Evolutionary conservation across 2,329 filamentous ascomycete species (phyloP).

Genomic region (Ascochyta lentis): DNA sequence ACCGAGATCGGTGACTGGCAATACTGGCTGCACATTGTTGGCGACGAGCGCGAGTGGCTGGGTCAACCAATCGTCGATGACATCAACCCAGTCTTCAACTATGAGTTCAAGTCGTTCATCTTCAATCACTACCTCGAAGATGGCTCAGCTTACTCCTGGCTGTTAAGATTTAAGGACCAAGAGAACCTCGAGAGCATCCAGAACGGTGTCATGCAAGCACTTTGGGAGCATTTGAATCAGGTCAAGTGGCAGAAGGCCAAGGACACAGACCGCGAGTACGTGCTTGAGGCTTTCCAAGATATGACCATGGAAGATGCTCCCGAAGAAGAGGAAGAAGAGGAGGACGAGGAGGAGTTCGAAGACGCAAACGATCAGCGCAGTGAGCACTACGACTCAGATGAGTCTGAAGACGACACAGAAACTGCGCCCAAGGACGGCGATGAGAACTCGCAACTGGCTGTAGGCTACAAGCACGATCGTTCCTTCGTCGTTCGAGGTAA

Average conservation of each 20-base stretch:
- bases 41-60: constrained; percentile 80
- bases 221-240: constrained; percentile 97
- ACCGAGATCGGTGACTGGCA: constrained; percentile 89
- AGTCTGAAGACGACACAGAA: constrained; percentile 79
- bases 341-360: constrained; percentile 68
- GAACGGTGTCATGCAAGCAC: constrained; percentile 89
- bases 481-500: constrained; percentile 97
- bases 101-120: constrained; percentile 98
- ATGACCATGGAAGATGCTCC: constrained; percentile 85
- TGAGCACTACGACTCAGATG: constrained; percentile 76
- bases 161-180: constrained; percentile 88
- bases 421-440: constrained; percentile 76
- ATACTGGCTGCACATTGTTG: constrained; percentile 90
- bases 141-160: constrained; percentile 92
- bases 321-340: constrained; percentile 60
- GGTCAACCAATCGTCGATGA: constrained; percentile 86
- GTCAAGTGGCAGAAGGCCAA: constrained; percentile 94
- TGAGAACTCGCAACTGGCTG: constrained; percentile 90
- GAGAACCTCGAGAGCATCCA: constrained; percentile 84
- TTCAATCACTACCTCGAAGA: constrained; percentile 95
- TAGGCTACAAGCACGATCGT: constrained; percentile 95
- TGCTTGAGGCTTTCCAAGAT: constrained; percentile 94
- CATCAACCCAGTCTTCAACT: constrained; percentile 98
- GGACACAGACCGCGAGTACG: constrained; percentile 90
- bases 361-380: constrained; percentile 70